Base-by-base conservation (phyloP, 495 filamentous ascomycete genomes). In the Aspergillus ellipticus region DNA sequence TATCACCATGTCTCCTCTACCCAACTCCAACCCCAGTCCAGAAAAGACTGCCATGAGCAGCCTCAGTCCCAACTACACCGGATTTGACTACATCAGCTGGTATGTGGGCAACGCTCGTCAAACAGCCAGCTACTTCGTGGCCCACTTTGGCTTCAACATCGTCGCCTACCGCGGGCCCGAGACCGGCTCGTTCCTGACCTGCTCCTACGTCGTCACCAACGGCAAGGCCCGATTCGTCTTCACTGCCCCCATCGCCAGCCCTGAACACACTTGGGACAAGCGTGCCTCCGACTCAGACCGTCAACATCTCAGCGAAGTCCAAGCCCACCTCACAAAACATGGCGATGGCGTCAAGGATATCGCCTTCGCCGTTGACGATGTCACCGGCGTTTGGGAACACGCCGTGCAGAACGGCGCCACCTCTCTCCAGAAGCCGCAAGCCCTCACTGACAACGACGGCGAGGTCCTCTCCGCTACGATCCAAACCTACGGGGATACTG, bases 101-200 rank as follows among this genome's bases (percentile, higher is more conserved):
- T 91, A 84, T 67, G 88, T 92, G 8, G 87, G 87, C 54, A 92
- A 92, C 67, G 88, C 88, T 46, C 90, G 89, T 65, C 87, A 90
- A 73, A 84, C 84, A 2, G 87, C 86, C 19, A 75, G 82, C 33
- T 90, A 84, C 73, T 90, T 89, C 72, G 82, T 82, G 58, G 81
- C 80, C 13, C 81, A 82, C 55, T 82, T 89, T 66, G 87, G 87
- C 31, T 89, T 90, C 75, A 69, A 70, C 33, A 79, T 77, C 5
- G 63, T 89, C 49, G 88, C 89, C 35, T 89, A 89, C 66, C 78
- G 77, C 13, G 88, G 87, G 5, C 81, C 91, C 15, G 88, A 90
- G 67, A 92, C 89, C 0, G 87, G 88, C 55, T 85, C 80, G 48
- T 81, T 86, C 29, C 78, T 78, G 56, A 68, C 86, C 42, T 81